Evolutionary conservation across 352 stramenopile species (phyloP), one percentile per base, ranked within the genome.

Genomic region (Phytophthora fragariae): DNA sequence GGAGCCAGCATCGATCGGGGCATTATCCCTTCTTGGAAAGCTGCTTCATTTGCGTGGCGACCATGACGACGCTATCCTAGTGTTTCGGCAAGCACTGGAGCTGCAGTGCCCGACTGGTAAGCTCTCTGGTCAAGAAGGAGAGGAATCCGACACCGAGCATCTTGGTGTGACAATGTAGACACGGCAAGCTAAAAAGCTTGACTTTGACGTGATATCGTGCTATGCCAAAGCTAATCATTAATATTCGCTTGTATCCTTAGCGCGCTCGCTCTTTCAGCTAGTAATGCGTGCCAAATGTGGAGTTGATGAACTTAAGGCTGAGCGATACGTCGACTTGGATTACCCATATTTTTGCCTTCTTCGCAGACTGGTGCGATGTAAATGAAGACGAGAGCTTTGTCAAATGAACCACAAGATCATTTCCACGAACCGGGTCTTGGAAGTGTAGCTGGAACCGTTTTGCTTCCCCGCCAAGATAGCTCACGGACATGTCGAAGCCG

Each of bases 1-100:
- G 49, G 79, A 91, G 15, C 72, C 76, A 17, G 54, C 75, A 5
- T 90, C 83, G 21, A 73, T 92, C 17, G 72, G 81, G n/a, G 83
- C 83, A 1, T 62, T 93, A 1, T 93, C 84, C 19, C 69, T 93
- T 6, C 63, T 92, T 2, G 86, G 86, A 0, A 90, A 90, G 44
- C 65, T 93, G 62, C 72, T 93, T 60, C 84, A 93, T 54, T 50
- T 83, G 29, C 79, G 84, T 9, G 86, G 86, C 14, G 81, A 92
- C 37, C 86, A 93, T 44, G 86, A 93, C 33, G 83, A 93, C 61
- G 86, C 86, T 2, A 93, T 93, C 50, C 64, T 77, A 9, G 83
- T 92, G 9, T 93, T 92, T 68, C 81, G 86, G 1, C 67, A 76
- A 55, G 86, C 83, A 12, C 72, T 93, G 5, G 82, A 83, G 53